Percentiles rank a stretch among this genome's conserved stretches.
phyloP scores from a whole-genome alignment of 139 green algal genomes.

The Coelastrella sp. region DNA sequence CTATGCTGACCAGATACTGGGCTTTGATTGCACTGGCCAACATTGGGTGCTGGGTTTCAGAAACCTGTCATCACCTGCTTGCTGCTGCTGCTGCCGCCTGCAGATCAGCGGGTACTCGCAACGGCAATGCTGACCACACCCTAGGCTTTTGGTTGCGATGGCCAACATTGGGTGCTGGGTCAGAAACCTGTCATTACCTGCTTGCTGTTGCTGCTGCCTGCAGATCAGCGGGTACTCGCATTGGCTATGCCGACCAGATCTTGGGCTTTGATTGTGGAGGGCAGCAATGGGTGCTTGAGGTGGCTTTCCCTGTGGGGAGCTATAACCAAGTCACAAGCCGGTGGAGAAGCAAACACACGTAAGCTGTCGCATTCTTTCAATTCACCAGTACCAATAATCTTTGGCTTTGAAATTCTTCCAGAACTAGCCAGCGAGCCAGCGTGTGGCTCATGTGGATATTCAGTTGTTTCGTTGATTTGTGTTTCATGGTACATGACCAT shows the following conservation, averaged over 20 bases:
- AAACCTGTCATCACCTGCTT: conserved; percentile 16
- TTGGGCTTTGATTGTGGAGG: conserved; percentile 99
- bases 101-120: conserved; percentile 60
- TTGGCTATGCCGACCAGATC: conserved; percentile 69
- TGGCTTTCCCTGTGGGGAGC: conserved; percentile 65
- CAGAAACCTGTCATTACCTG: conserved; percentile 7
- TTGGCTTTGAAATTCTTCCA: too few relatives aligned
- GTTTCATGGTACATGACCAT: too few relatives aligned
- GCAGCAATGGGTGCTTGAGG: conserved; percentile 98
- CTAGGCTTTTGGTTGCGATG: conserved; percentile 99
- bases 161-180: conserved; percentile 96
- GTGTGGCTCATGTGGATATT: too few relatives aligned
- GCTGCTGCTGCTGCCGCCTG: not conserved
- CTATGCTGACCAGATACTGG: conserved; percentile 94
- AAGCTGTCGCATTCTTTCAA: not conserved
- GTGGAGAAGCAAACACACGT: conserved; percentile 39
- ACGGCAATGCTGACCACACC: conserved; percentile 91
- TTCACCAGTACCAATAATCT: too few relatives aligned
- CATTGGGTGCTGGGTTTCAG: too few relatives aligned
- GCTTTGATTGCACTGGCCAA: conserved; percentile 96
- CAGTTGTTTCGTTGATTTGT: too few relatives aligned
- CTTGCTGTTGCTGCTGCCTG: not conserved
- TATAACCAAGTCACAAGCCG: conserved; percentile 29
- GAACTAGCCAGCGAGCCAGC: too few relatives aligned
- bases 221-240: conserved; percentile 52